A percentile compares a stretch with the other conserved stretches of the same genome.
phyloP scores from a whole-genome alignment of 306 rosid genomes.

The Quillaja saponaria region DNA sequence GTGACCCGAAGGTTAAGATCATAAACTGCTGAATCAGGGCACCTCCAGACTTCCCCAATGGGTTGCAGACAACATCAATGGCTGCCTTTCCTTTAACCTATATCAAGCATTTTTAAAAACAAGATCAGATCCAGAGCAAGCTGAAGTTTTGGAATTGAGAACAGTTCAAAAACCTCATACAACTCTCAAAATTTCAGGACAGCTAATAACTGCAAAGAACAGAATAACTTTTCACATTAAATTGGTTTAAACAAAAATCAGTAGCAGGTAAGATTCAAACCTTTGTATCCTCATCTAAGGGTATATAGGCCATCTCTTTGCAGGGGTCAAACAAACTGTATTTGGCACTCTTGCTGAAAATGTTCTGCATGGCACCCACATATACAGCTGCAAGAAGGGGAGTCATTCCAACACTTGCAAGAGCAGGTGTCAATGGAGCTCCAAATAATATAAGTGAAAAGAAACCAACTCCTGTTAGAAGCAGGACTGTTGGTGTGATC shows the following conservation, averaged over 20 bases:
- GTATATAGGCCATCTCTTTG: conserved; percentile 99
- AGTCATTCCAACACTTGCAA: conserved; percentile 74
- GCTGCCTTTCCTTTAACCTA: conserved; percentile 99
- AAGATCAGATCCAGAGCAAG: not conserved
- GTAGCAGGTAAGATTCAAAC: conserved; percentile 41
- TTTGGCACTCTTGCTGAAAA: conserved; percentile 99
- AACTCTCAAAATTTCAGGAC: not conserved
- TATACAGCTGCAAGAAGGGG: conserved; percentile 99
- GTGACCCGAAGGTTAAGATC: conserved; percentile 91
- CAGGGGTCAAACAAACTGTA: conserved; percentile 98
- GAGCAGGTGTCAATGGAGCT: conserved; percentile 57
- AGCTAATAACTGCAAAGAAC: not conserved
- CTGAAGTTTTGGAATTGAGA: not conserved
- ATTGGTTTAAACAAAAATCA: conserved; percentile 8
- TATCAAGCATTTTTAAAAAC: conserved; percentile 30
- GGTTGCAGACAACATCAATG: conserved; percentile 97
- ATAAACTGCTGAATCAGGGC: conserved; percentile 96
- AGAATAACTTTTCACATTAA: conserved; percentile 2
- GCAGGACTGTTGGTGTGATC: conserved; percentile 89
- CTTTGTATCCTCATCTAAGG: conserved; percentile 97
- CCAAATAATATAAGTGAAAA: conserved; percentile 81
- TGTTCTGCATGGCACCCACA: conserved; percentile 99
- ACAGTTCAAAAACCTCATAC: not conserved
- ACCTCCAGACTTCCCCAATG: conserved; percentile 97
- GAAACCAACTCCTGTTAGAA: conserved; percentile 87